Evolutionary conservation across 208 protist species (phyloP), one percentile per base, ranked within the genome.

Genomic region (Trichomonas tenax): DNA sequence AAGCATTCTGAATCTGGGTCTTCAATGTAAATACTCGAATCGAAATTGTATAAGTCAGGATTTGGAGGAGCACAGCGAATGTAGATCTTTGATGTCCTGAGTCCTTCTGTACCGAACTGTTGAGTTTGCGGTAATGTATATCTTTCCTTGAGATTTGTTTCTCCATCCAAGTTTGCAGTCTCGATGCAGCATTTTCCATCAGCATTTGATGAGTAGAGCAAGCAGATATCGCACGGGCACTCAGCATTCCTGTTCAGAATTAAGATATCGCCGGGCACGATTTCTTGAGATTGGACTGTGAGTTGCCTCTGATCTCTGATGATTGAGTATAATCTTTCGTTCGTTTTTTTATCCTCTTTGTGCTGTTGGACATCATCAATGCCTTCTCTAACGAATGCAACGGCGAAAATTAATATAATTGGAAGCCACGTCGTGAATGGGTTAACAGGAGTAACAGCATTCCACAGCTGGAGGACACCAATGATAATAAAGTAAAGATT

Each of bases 11-110:
- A 11, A 48, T 21, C 15, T 15, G 1, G n/a, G 48, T 45, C 0
- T 0, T 90, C 40, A 90, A 90, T 17, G n/a, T n/a, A 48, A 48
- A 23, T 4, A 34, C 3, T 38, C n/a, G 96, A 97, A 95, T 99
- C 98, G 96, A 99, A 99, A 34, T 96, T 97, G 81, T 99, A 98
- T 9, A 99, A 96, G 23, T 98, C 98, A 21, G 98, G 81, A 63
- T 96, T 98, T 15, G 98, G 98, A 34, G 97, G 96, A 10, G 98
- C 97, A 97, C 98, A 99, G 36, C 97, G 95, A 0, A 99, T 86
- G 0, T 63, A 34, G 11, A 98, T 63, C 15, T 81, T 36, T 9
- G 96, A 82, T 8, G 51, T 95, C 23, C 82, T 58, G 36, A 97
- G 1, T 89, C 46, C 38, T 46, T 46, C 21, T 21, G 6, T 26